Conservation (phyloP, 345 rosid genomes). For the Dovyalis caffra region DNA sequence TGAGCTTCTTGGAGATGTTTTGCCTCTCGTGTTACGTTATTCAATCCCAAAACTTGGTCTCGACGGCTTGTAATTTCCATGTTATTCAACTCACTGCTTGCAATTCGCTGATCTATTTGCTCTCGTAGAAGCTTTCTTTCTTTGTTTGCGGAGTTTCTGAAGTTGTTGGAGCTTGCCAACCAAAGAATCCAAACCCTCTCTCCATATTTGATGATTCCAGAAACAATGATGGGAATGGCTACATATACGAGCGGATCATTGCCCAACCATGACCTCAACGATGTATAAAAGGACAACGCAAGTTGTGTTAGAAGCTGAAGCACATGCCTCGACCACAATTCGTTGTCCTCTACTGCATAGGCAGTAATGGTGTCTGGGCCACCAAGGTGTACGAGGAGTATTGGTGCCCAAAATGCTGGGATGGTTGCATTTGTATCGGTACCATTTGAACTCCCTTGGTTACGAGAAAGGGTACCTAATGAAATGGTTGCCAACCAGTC, state of each 20-base stretch:
- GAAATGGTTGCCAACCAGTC: too few relatives aligned
- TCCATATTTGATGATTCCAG: conserved; percentile 15
- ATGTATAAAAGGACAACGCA: conserved; percentile 11
- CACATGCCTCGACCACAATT: conserved; percentile 20
- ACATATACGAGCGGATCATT: conserved; percentile 7
- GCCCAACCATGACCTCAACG: conserved; percentile 17
- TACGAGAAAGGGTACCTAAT: too few relatives aligned
- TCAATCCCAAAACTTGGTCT: too few relatives aligned
- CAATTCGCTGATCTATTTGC: too few relatives aligned
- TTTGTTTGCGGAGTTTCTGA: too few relatives aligned
- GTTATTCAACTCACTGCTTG: too few relatives aligned
- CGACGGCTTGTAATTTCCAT: too few relatives aligned
- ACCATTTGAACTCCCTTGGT: too few relatives aligned
- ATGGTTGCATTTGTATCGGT: too few relatives aligned
- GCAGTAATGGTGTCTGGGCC: conserved; percentile 27
- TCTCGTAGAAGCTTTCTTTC: too few relatives aligned
- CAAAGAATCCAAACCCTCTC: conserved; percentile 22
- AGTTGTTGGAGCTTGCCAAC: background rate
- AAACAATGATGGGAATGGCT: conserved; percentile 15
- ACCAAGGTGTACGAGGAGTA: conserved; percentile 23
- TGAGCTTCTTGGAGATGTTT: too few relatives aligned
- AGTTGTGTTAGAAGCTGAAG: conserved; percentile 13
- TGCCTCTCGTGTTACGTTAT: too few relatives aligned
- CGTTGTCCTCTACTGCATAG: conserved; percentile 28
- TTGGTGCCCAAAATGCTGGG: conserved; percentile 14